Percentiles rank a stretch among this genome's conserved stretches.
These are phyloP conservation scores for Ophiocordyceps camponoti-floridani DNA, from an alignment of 2,329 filamentous ascomycete species.

Conservation along the genomic window DNA sequence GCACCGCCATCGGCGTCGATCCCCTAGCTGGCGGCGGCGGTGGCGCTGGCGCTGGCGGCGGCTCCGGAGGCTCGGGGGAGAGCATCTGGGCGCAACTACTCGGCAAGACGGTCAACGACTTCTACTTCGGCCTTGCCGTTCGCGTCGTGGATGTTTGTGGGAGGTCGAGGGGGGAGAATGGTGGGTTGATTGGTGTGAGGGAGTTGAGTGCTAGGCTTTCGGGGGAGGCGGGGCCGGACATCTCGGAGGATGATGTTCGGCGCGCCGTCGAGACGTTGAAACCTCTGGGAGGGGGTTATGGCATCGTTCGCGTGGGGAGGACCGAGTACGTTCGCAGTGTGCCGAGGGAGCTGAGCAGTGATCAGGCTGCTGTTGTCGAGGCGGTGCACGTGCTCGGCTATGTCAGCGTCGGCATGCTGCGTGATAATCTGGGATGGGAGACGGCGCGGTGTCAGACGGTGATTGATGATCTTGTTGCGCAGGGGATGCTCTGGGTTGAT, in stretches of 20 bases:
- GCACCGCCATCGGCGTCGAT: conserved; percentile 88
- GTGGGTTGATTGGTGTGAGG: conserved; percentile 68
- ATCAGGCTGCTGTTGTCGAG: conserved; percentile 85
- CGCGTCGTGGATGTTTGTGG: conserved; percentile 85
- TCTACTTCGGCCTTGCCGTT: conserved; percentile 97
- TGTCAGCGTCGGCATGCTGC: conserved; percentile 77
- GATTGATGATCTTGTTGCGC: conserved; percentile 73
- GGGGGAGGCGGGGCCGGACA: conserved; percentile 35
- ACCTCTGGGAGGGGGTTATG: conserved; percentile 77
- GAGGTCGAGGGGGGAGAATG: conserved; percentile 74
- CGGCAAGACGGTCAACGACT: conserved; percentile 85
- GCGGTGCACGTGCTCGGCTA: conserved; percentile 80
- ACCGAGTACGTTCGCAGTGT: conserved; percentile 82
- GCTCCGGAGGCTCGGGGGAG: conserved; percentile 1
- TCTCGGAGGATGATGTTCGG: conserved; percentile 85
- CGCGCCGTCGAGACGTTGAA: conserved; percentile 74
- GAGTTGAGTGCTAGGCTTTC: conserved; percentile 66
- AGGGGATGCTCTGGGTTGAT: conserved; percentile 90
- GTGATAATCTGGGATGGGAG: conserved; percentile 75
- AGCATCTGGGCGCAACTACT: conserved; percentile 89
- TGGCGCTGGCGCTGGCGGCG: conserved; percentile 13
- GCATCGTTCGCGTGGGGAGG: conserved; percentile 65
- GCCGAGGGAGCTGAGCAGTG: conserved; percentile 85
- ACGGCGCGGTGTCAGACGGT: conserved; percentile 71
- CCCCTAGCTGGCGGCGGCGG: conserved; percentile 46